Conservation (phyloP, 148 eudicot genomes). For the Linanthus parryae region DNA sequence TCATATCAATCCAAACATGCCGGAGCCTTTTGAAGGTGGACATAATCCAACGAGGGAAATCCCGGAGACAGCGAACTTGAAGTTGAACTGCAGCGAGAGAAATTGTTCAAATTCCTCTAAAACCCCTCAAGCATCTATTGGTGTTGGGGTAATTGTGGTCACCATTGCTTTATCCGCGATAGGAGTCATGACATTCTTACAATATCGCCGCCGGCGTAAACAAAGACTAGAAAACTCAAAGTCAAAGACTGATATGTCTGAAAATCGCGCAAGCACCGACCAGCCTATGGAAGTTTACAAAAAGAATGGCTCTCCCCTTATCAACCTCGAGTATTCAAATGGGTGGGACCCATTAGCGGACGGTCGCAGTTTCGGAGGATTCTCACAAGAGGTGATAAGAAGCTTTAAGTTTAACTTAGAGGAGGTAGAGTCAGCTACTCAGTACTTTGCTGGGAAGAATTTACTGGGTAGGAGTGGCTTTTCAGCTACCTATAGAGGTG, state of each 20-base stretch:
- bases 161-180: conserved; percentile 34
- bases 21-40: conserved; percentile 44
- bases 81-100: conserved; percentile 44
- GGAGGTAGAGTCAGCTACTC: conserved; percentile 89
- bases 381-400: conserved; percentile 55
- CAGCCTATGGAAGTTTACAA: conserved; percentile 45
- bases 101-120: conserved; percentile 47
- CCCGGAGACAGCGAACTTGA: conserved; percentile 78
- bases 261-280: conserved; percentile 48
- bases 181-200: conserved; percentile 38
- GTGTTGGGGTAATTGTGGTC: conserved; percentile 40
- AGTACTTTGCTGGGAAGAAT: conserved; percentile 63
- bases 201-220: conserved; percentile 48
- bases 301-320: conserved; percentile 83
- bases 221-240: conserved; percentile 55
- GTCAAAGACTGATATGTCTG: conserved; percentile 36
- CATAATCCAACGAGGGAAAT: conserved; percentile 37
- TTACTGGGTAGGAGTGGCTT: conserved; percentile 68
- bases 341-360: conserved; percentile 98
- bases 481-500: conserved; percentile 70
- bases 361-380: conserved; percentile 41
- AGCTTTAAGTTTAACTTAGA: conserved; percentile 76
- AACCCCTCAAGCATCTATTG: conserved; percentile 47
- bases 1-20: conserved; percentile 29
- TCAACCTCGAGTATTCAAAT: conserved; percentile 82